phyloP scores from a whole-genome alignment of 2,329 filamentous ascomycete genomes.

The Akanthomyces uredinophilus region DNA sequence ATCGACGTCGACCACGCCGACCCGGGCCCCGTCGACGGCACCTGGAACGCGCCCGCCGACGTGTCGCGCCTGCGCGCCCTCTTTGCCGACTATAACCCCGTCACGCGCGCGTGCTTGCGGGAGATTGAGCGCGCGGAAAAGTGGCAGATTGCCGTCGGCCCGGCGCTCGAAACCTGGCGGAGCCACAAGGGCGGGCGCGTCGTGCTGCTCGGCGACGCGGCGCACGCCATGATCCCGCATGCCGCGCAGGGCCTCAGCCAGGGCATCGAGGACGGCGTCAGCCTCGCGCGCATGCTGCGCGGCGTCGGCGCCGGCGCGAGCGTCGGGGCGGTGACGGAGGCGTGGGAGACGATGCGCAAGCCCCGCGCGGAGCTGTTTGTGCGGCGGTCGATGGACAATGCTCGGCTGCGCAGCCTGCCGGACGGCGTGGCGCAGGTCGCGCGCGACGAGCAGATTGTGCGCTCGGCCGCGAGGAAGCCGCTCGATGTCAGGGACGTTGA shows the following conservation, averaged over 20 bases:
- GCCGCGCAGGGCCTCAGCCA: slow-evolving; percentile 14
- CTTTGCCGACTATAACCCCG: slow-evolving; percentile 7
- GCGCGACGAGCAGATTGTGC: background rate
- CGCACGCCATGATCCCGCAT: slow-evolving; percentile 14
- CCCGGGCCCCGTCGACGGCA: slow-evolving; percentile 6
- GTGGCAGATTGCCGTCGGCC: slow-evolving; percentile 13
- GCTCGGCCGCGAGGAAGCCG: background rate
- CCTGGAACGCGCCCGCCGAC: slow-evolving; percentile 13
- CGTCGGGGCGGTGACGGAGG: background rate
- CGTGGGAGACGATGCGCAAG: slow-evolving; percentile 7
- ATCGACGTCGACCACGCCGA: slow-evolving; percentile 10
- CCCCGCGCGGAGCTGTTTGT: slow-evolving; percentile 12
- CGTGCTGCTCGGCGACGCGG: slow-evolving; percentile 12
- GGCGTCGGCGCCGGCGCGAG: background rate
- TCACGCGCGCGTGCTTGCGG: slow-evolving; percentile 1
- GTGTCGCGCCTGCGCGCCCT: background rate
- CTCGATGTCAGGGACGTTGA: background rate
- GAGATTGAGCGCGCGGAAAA: background rate
- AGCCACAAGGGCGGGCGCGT: slow-evolving; percentile 2
- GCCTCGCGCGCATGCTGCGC: slow-evolving; percentile 1
- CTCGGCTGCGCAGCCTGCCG: slow-evolving; percentile 7
- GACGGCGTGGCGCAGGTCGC: slow-evolving; percentile 4
- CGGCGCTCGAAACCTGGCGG: slow-evolving; percentile 1
- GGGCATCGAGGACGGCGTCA: slow-evolving; percentile 12
- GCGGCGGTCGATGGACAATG: slow-evolving; percentile 11